Evolutionary conservation across 2,329 filamentous ascomycete species (phyloP).

Genomic region (Colletotrichum paranaense): DNA sequence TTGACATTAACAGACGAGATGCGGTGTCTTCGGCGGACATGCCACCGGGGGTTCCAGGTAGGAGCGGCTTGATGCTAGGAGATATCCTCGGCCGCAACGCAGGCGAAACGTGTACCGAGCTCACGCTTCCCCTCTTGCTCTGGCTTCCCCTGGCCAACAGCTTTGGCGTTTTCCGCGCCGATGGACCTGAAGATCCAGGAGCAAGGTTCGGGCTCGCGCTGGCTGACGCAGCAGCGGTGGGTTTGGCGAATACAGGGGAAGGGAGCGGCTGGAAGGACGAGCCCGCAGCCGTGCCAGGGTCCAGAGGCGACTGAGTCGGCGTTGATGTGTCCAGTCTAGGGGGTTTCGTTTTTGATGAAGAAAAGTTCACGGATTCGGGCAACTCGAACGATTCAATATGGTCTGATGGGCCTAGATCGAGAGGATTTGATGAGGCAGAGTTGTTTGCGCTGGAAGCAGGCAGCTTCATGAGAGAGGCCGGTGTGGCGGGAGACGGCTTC

Average conservation of each 20-base stretch:
- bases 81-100: slow-evolving; percentile 90
- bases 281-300: slow-evolving; percentile 59
- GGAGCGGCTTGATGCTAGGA: slow-evolving; percentile 90
- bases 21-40: slow-evolving; percentile 69
- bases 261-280: slow-evolving; percentile 60
- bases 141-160: slow-evolving; percentile 69
- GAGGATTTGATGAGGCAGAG: slow-evolving; percentile 47
- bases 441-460: slow-evolving; percentile 63
- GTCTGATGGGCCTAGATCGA: slow-evolving; percentile 56
- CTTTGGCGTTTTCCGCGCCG: slow-evolving; percentile 65
- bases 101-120: slow-evolving; percentile 83
- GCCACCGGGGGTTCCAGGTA: slow-evolving; percentile 70
- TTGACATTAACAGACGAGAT: slow-evolving; percentile 85
- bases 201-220: slow-evolving; percentile 74
- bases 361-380: slow-evolving; percentile 74
- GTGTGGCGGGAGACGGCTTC: slow-evolving; percentile 78
- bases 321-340: slow-evolving; percentile 63
- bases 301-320: slow-evolving; percentile 53
- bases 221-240: slow-evolving; percentile 60
- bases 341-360: slow-evolving; percentile 54
- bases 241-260: slow-evolving; percentile 59
- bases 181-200: slow-evolving; percentile 60
- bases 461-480: slow-evolving; percentile 88
- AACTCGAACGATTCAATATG: slow-evolving; percentile 72
- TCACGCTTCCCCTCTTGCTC: slow-evolving; percentile 74